phyloP scores from a whole-genome alignment of 306 rosid genomes.

The Nissolia schottii region DNA sequence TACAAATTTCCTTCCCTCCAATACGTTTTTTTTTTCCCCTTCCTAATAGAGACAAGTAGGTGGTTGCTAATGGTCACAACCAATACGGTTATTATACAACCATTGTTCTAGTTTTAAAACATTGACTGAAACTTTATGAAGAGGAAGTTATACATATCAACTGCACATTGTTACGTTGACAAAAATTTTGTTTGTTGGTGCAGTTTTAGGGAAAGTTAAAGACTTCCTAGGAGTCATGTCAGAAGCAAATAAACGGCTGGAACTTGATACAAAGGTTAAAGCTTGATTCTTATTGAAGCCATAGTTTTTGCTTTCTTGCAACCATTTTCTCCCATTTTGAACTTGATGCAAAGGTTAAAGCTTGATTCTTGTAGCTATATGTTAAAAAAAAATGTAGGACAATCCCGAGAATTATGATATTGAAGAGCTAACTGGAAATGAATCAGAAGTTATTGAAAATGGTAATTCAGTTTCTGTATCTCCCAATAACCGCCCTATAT shows the following conservation, averaged over 20 bases:
- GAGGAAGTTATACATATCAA: not conserved
- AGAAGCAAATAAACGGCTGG: conserved; percentile 66
- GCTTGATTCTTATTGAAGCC: not conserved
- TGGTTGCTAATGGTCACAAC: no score
- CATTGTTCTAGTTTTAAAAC: no score
- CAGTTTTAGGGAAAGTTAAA: conserved; percentile 36
- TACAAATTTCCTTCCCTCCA: no score
- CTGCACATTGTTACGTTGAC: not conserved
- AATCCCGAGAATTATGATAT: conserved; percentile 58
- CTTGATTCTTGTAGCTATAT: not conserved
- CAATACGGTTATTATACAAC: no score
- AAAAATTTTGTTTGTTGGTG: not conserved
- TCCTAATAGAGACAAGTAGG: no score
- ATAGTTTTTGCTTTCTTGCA: not conserved
- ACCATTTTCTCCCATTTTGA: not conserved
- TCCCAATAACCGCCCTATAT: conserved; percentile 40
- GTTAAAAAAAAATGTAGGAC: conserved; percentile 39
- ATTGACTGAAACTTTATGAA: no score
- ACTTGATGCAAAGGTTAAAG: no score
- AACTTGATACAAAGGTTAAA: conserved; percentile 63
- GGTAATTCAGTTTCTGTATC: conserved; percentile 29
- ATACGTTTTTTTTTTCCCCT: no score
- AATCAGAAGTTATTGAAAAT: conserved; percentile 68
- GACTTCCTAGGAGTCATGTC: conserved; percentile 68
- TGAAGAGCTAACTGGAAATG: conserved; percentile 72